Evolutionary conservation across 306 rosid genomes (phyloP), one percentile per base, ranked within the genome.

Genomic region (Cicer judaicum): DNA sequence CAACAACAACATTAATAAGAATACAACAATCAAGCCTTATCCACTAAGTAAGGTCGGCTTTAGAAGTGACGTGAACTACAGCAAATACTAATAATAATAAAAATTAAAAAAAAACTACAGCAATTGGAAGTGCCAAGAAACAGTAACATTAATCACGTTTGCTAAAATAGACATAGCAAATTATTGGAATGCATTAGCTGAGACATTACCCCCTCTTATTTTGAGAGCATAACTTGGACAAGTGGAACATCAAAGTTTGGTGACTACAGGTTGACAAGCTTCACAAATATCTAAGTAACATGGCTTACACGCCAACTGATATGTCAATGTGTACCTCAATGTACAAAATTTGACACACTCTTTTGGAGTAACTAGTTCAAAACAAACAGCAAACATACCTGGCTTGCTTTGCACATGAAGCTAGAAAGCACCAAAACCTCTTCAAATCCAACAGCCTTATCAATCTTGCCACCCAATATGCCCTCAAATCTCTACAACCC

Each of bases 341-440:
- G 42, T 38, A 29, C 44, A 70, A 63, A 36, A 70, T 9, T 34
- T 15, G 15, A 74, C n/a, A 49, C 24, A 54, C 60, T n/a, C 50
- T 42, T 10, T 80, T 8, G 9, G 11, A 46, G 29, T 34, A 50
- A 72, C 55, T 64, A 70, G 42, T 50, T 56, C 15, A 57, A 78
- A 74, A 21, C 39, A 44, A 52, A 76, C 18, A 77, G 39, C 78
- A 54, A 42, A 48, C 79, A 19, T 67, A 95, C 99, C 99, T 89
- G 91, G 82, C 93, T 95, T 81, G 88, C 75, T 84, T 95, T 95
- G 87, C 89, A 85, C 97, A 95, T 87, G 93, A 88, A 95, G 86
- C 87, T 92, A 66, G 96, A 92, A 79, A 95, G 99, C 72, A 84
- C 89, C 87, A 95, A 86, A 86, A 85, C 72, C 84, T 95, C 99